phyloP scores from a whole-genome alignment of 1,284 basidiomycete genomes.

The Agroathelia rolfsii region DNA sequence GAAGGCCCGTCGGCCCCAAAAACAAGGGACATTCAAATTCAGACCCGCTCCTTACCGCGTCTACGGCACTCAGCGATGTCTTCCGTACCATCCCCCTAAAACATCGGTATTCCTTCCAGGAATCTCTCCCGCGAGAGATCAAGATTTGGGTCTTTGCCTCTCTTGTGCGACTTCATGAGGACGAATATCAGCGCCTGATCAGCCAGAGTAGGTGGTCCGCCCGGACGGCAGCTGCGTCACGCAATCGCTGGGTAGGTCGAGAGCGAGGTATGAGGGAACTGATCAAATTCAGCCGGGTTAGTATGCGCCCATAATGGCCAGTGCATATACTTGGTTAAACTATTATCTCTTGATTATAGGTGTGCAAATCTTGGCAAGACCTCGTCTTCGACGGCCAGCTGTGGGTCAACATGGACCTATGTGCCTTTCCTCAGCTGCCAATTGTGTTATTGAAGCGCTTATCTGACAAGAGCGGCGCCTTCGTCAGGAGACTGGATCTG shows the following conservation, averaged over 20 bases:
- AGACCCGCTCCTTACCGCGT: constrained; percentile 48
- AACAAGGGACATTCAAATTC: constrained; percentile 54
- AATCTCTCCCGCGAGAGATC: constrained; percentile 65
- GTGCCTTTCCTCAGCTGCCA: constrained; percentile 47
- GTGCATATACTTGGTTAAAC: constrained; percentile 11
- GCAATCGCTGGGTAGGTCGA: constrained; percentile 61
- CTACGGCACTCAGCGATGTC: constrained; percentile 33
- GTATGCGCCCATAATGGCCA: constrained; percentile 21
- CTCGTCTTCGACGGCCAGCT: constrained; percentile 84
- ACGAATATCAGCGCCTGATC: constrained; percentile 35
- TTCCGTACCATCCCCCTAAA: constrained; percentile 38
- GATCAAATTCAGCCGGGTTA: constrained; percentile 70
- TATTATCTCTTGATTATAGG: constrained; percentile 37
- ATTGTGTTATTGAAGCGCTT: constrained; percentile 38
- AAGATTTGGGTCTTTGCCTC: constrained; percentile 53
- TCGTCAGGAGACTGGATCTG: constrained; percentile 56
- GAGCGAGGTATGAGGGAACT: constrained; percentile 69
- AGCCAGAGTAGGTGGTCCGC: constrained; percentile 44
- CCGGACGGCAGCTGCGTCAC: constrained; percentile 42
- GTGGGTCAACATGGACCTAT: constrained; percentile 62
- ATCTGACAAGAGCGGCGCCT: constrained; percentile 48
- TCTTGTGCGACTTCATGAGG: constrained; percentile 44
- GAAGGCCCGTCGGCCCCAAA: constrained; percentile 21
- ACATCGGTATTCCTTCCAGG: constrained; percentile 52
- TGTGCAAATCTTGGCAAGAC: constrained; percentile 71